These are phyloP conservation scores for Vaccinium corymbosum DNA, from an alignment of 148 eudicot species.

Conservation along the genomic window DNA sequence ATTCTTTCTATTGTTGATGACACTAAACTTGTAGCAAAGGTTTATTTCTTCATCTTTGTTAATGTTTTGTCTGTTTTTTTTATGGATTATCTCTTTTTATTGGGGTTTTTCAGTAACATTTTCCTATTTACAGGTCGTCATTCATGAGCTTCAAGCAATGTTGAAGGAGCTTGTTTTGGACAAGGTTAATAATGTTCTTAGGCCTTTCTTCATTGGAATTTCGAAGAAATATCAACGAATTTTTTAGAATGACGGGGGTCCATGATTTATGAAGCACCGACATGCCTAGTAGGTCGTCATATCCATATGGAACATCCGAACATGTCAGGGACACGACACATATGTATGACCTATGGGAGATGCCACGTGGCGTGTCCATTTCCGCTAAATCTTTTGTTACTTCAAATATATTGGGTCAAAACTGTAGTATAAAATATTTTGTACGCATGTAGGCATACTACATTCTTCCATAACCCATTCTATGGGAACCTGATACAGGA, in stretches of 20 bases:
- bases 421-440: too few species aligned
- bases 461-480: too few species aligned
- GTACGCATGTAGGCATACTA: too few species aligned
- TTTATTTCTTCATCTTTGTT: constrained; percentile 21
- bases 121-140: constrained; percentile 46
- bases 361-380: too few species aligned
- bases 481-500: too few species aligned
- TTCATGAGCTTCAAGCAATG: constrained; percentile 58
- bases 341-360: too few species aligned
- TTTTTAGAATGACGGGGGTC: not conserved
- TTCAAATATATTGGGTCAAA: too few species aligned
- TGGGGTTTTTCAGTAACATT: not conserved
- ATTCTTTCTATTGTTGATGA: constrained; percentile 83
- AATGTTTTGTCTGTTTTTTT: not conserved
- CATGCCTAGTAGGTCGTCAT: not conserved
- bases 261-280: not conserved
- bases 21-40: constrained; percentile 85
- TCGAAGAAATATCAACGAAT: not conserved
- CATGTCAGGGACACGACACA: too few species aligned
- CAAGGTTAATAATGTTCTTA: constrained; percentile 45
- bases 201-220: constrained; percentile 2
- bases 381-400: too few species aligned
- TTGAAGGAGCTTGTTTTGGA: constrained; percentile 67
- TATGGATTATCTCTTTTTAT: not conserved
- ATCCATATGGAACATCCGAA: too few species aligned